Conservation (phyloP, 208 protist genomes). For the Crithidia sp. region DNA sequence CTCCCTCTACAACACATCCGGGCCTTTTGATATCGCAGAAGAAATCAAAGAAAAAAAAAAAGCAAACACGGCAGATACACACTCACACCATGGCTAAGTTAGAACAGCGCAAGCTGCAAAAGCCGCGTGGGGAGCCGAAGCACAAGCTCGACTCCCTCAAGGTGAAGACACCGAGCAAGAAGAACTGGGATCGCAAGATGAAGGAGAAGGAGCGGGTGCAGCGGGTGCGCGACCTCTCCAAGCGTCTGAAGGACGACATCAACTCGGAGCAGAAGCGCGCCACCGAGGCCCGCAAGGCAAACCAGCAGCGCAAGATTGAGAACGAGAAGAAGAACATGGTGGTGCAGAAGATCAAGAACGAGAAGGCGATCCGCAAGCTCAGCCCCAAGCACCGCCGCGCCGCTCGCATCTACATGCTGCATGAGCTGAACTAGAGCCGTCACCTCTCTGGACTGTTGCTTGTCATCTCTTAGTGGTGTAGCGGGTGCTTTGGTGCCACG, state of each 20-base stretch:
- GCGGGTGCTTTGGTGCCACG: neutral
- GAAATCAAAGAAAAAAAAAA: neutral
- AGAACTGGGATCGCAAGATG: conserved; percentile 86
- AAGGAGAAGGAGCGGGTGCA: conserved; percentile 67
- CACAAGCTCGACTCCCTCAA: conserved; percentile 44
- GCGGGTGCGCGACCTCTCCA: conserved; percentile 66
- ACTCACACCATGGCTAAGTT: conserved; percentile 55
- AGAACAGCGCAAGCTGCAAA: conserved; percentile 71
- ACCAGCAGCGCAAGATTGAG: conserved; percentile 75
- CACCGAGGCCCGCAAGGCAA: conserved; percentile 81
- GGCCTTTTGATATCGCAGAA: neutral
- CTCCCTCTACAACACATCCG: neutral
- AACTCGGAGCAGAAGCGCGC: conserved; percentile 82
- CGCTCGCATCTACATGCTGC: conserved; percentile 90
- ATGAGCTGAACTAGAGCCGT: conserved; percentile 67
- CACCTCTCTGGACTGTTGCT: neutral
- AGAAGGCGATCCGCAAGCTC: conserved; percentile 88
- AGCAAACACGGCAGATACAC: neutral
- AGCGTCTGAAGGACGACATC: conserved; percentile 82
- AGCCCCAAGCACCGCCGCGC: conserved; percentile 89
- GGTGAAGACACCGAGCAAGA: conserved; percentile 55
- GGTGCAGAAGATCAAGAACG: conserved; percentile 91
- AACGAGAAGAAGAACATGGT: conserved; percentile 93
- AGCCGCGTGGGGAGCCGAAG: conserved; percentile 61
- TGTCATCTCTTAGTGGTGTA: neutral